Conservation (phyloP, 768 basidiomycete species). For the Lactarius vividus region DNA sequence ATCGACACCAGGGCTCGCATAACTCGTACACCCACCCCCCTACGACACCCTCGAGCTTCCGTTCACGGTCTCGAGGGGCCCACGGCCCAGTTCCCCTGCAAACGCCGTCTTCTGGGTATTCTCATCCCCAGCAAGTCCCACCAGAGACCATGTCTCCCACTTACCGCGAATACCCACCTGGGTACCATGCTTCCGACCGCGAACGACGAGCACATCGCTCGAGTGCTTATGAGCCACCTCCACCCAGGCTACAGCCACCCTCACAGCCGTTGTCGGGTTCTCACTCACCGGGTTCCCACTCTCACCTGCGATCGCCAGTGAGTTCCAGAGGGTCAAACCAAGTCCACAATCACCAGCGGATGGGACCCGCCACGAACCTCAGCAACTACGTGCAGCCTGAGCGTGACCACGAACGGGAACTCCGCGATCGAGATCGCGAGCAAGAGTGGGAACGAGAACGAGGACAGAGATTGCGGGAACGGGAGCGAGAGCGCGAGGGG, state of each 20-base stretch:
- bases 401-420: conserved; percentile 49
- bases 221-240: conserved; percentile 6
- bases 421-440: conserved; percentile 40
- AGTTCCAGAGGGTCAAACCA: conserved; percentile 34
- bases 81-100: conserved; percentile 26
- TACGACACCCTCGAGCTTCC: conserved; percentile 13
- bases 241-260: conserved; percentile 16
- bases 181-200: conserved; percentile 18
- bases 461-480: conserved; percentile 40
- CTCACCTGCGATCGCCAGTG: conserved; percentile 46
- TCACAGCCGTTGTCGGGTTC: conserved; percentile 12
- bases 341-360: conserved; percentile 63
- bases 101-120: conserved; percentile 23
- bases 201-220: conserved; percentile 21
- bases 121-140: conserved; percentile 23
- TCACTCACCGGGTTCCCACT: conserved; percentile 39
- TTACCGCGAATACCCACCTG: conserved; percentile 20
- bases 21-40: conserved; percentile 15
- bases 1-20: conserved; percentile 20
- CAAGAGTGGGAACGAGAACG: conserved; percentile 31
- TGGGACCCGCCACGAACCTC: conserved; percentile 60
- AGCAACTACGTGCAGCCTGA: conserved; percentile 45
- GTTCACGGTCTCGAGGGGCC: conserved; percentile 17
- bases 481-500: conserved; percentile 19
- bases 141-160: conserved; percentile 27